Evolutionary conservation across 345 rosid species (phyloP), one percentile per base, ranked within the genome.

Genomic region (Kandelia obovata): DNA sequence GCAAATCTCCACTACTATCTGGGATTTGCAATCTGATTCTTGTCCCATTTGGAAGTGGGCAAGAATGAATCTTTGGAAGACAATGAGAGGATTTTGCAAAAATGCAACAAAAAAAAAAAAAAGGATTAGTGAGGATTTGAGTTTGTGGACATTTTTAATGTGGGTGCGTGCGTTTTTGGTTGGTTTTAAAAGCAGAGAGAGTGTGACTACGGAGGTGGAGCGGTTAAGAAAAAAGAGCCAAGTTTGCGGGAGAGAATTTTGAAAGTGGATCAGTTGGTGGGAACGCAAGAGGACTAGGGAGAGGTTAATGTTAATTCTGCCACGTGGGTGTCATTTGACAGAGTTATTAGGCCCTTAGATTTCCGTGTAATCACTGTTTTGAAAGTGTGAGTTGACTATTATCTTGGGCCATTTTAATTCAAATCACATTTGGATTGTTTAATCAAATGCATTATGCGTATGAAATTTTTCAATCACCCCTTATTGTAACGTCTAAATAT

Each of bases 181-280:
- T 43, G 65, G 65, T 26, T 35, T 28, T 53, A 43, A 66, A 60
- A 23, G 53, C 32, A 69, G 57, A 61, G 78, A 63, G 61, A 46
- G 61, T 30, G 35, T 64, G 52, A 58, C 25, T 23, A 23, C 17
- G 7, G 34, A n/a, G 57, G 73, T 78, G 87, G 84, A 81, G 78
- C 85, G 85, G 87, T 90, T 83, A 85, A 80, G 88, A 81, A 79
- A 79, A 82, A 79, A 59, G 78, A 77, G 89, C 87, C 73, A 70
- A 63, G 79, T 82, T 84, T 83, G 76, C 83, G 87, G 89, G 81
- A 75, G 79, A 52, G 78, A 57, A 67, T 73, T 90, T 88, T 90
- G 82, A 88, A 87, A 84, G 88, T 81, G 82, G 84, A 75, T 82
- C 79, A 75, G 85, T 83, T 81, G 80, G 84, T 83, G 87, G 89